phyloP scores from a whole-genome alignment of 352 stramenopile species.

The Globisporangium cystogenes region DNA sequence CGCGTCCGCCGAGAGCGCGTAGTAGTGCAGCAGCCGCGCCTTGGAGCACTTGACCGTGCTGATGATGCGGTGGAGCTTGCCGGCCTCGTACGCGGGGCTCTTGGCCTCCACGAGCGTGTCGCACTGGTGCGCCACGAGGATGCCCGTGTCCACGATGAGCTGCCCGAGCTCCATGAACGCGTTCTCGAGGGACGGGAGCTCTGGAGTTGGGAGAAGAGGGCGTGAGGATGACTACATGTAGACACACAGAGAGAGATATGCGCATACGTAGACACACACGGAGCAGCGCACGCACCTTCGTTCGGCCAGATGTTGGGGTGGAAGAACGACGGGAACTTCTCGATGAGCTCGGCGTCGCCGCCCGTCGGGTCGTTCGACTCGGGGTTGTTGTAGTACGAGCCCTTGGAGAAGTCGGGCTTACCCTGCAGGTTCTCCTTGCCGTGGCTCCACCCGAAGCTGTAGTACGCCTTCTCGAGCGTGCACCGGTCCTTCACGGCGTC shows the following conservation, averaged over 20 bases:
- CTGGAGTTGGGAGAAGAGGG: not conserved
- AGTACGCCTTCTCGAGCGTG: slow-evolving; percentile 86
- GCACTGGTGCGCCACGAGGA: slow-evolving; percentile 90
- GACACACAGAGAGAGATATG: not conserved
- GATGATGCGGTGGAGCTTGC: slow-evolving; percentile 88
- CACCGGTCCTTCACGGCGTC: slow-evolving; percentile 73
- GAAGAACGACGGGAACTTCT: slow-evolving; percentile 87
- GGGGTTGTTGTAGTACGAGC: slow-evolving; percentile 97
- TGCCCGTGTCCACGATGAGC: slow-evolving; percentile 90
- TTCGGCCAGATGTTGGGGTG: slow-evolving; percentile 93
- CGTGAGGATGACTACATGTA: not conserved
- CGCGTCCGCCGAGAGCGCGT: slow-evolving; percentile 69
- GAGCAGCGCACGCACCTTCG: slow-evolving; percentile 12
- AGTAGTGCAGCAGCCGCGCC: slow-evolving; percentile 95
- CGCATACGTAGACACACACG: not conserved
- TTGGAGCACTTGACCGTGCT: slow-evolving; percentile 88
- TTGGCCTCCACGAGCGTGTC: slow-evolving; percentile 85
- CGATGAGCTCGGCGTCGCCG: slow-evolving; percentile 70
- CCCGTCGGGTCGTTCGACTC: slow-evolving; percentile 82
- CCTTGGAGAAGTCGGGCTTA: slow-evolving; percentile 92
- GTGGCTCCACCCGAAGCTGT: slow-evolving; percentile 95
- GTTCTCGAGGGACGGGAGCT: slow-evolving; percentile 78
- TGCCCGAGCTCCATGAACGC: slow-evolving; percentile 90
- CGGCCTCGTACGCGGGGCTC: slow-evolving; percentile 66
- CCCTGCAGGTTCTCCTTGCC: slow-evolving; percentile 94